Conservation (phyloP, 441 rosid species). For the Pelargonium fulgidum region DNA sequence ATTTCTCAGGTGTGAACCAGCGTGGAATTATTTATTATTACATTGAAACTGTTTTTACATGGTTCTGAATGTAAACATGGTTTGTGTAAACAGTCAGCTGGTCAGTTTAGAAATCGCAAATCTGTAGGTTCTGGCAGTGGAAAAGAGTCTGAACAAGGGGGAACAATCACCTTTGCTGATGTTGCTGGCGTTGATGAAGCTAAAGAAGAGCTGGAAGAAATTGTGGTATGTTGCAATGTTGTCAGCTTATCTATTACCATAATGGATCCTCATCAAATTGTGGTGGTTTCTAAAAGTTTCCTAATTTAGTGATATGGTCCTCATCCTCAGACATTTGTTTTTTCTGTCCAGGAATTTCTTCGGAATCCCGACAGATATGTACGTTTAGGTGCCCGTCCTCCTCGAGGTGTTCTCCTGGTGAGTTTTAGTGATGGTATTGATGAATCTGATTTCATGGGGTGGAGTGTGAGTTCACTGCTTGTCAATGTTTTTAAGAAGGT, state of each 20-base stretch:
- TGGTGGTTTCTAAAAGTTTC: constrained; percentile 14
- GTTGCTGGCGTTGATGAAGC: constrained; percentile 99
- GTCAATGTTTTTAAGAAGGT: neutral
- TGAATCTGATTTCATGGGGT: neutral
- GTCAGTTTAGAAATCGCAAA: constrained; percentile 69
- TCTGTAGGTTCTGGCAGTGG: constrained; percentile 59
- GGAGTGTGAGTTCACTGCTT: neutral
- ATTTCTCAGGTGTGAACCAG: constrained; percentile 60
- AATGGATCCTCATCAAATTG: constrained; percentile 13
- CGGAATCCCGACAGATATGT: constrained; percentile 80
- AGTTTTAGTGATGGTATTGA: constrained; percentile 22
- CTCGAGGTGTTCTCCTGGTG: constrained; percentile 95
- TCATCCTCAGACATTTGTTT: constrained; percentile 12
- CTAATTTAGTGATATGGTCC: constrained; percentile 11
- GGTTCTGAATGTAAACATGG: constrained; percentile 21
- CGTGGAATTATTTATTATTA: constrained; percentile 9
- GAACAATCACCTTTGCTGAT: constrained; percentile 80
- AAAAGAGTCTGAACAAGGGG: constrained; percentile 69
- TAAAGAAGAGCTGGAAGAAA: constrained; percentile 96
- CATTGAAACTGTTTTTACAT: constrained; percentile 15
- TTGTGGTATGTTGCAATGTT: constrained; percentile 51
- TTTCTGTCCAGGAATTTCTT: constrained; percentile 72
- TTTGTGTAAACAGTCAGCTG: constrained; percentile 57
- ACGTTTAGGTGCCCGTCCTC: constrained; percentile 96
- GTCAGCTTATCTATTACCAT: neutral